Evolutionary conservation across 306 rosid species (phyloP), one percentile per base, ranked within the genome.

Genomic region (Vicia villosa): DNA sequence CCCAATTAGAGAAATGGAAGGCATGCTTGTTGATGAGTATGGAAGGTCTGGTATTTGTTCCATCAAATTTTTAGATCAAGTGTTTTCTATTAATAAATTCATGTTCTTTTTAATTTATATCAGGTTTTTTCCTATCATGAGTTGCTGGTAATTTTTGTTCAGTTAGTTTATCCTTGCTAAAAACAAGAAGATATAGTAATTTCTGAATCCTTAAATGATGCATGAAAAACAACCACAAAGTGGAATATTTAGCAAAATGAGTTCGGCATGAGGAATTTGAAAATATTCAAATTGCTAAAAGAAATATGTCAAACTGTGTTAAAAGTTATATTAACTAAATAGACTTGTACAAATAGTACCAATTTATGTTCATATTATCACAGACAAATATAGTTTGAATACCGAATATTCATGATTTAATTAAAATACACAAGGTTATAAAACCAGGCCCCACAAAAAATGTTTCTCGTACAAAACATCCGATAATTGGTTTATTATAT

Each of bases 1-100:
- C 77, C 99, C 99, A 61, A 86, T 95, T 38, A 91, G 99, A 77
- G 99, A 95, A 89, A 95, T 95, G 99, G 99, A 95, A 75, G 99
- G 97, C 84, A 95, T 95, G 99, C 86, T 91, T 76, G 99, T 95
- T 80, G 99, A 95, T 80, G 99, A 95, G 81, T 95, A 95, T 76
- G 99, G 99, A 73, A 95, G 99, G 99, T 94, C 55, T 80, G 89
- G 5, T 32, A 28, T 45, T 63, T 76, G 32, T 68, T 72, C 50
- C 24, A 9, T 69, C 10, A 16, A 52, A 20, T 24, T 63, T 40
- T 71, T 16, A 59, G 16, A 61, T 37, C 43, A 13, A 8, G 32
- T 46, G 16, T 63, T 54, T 63, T 19, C 40, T 15, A 41, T 51
- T 13, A 16, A 32, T 51, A 16, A 16, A 32, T 42, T 63, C 43